Evolutionary conservation across 164 flowering plant species (phyloP).

Genomic region (Nymphaea thermarum): DNA sequence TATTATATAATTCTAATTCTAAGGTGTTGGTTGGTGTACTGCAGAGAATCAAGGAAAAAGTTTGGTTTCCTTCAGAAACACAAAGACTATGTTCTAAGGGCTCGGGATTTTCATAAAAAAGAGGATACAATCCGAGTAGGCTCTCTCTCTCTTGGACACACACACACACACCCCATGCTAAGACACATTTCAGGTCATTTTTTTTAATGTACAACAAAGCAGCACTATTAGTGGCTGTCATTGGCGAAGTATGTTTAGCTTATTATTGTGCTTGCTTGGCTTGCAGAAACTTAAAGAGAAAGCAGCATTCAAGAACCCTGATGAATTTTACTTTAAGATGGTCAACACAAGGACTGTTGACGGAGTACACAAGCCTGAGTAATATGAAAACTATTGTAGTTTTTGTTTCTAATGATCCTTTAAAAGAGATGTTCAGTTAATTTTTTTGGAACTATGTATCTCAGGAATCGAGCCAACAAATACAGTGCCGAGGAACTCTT

Average conservation of each 20-base stretch:
- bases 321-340: constrained; percentile 88
- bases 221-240: too few species aligned
- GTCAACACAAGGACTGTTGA: constrained; percentile 38
- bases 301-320: constrained; percentile 77
- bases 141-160: not conserved
- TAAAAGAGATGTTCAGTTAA: not conserved
- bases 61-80: constrained; percentile 83
- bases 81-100: constrained; percentile 81
- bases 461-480: constrained; percentile 58
- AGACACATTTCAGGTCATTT: too few species aligned
- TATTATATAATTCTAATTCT: not conserved
- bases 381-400: constrained; percentile 8
- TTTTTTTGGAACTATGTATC: not conserved
- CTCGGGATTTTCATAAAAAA: constrained; percentile 52
- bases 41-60: constrained; percentile 43
- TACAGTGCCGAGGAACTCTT: constrained; percentile 63
- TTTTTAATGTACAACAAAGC: too few species aligned
- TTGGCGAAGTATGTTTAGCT: not conserved
- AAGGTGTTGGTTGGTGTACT: constrained; percentile 1
- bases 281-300: constrained; percentile 73
- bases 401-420: not conserved
- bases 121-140: constrained; percentile 55
- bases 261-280: constrained; percentile 4
- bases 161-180: not conserved
- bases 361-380: constrained; percentile 71